Percentiles rank a stretch among this genome's conserved stretches.
Evolutionary conservation across 805 yeast genomes (phyloP).

Genomic region (Cyberlindnera xishuangbannaensis): DNA sequence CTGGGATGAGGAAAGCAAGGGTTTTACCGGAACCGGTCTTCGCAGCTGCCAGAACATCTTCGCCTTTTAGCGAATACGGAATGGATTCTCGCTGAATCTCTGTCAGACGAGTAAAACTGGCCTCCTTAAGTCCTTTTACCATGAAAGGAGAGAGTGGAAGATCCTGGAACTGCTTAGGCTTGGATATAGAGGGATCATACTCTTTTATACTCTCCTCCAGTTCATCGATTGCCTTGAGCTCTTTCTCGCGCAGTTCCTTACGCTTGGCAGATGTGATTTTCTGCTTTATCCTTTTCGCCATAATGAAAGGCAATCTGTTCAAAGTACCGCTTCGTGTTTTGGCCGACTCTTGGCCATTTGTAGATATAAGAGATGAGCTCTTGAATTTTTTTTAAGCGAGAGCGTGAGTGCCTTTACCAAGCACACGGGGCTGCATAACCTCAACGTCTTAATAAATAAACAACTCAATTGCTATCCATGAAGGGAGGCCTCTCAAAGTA

Average conservation of each 20-base stretch:
- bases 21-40: slow-evolving; percentile 98
- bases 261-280: slow-evolving; percentile 29
- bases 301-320: too few species aligned
- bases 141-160: slow-evolving; percentile 70
- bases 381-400: neutral
- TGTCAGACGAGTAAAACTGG: slow-evolving; percentile 77
- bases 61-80: slow-evolving; percentile 66
- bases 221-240: slow-evolving; percentile 30
- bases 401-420: too few species aligned
- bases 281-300: slow-evolving; percentile 32
- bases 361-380: too few species aligned
- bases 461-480: too few species aligned
- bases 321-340: too few species aligned
- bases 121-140: slow-evolving; percentile 63
- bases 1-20: slow-evolving; percentile 78
- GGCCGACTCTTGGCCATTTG: too few species aligned
- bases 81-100: slow-evolving; percentile 82
- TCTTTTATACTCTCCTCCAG: slow-evolving; percentile 49
- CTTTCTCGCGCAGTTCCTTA: slow-evolving; percentile 32
- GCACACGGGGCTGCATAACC: too few species aligned
- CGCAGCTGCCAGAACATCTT: slow-evolving; percentile 94
- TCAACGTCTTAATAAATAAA: too few species aligned
- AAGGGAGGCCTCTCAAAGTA: too few species aligned
- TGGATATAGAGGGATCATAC: slow-evolving; percentile 38
- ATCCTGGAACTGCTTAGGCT: slow-evolving; percentile 56